phyloP scores from a whole-genome alignment of 345 rosid genomes.

The Reutealis trisperma region DNA sequence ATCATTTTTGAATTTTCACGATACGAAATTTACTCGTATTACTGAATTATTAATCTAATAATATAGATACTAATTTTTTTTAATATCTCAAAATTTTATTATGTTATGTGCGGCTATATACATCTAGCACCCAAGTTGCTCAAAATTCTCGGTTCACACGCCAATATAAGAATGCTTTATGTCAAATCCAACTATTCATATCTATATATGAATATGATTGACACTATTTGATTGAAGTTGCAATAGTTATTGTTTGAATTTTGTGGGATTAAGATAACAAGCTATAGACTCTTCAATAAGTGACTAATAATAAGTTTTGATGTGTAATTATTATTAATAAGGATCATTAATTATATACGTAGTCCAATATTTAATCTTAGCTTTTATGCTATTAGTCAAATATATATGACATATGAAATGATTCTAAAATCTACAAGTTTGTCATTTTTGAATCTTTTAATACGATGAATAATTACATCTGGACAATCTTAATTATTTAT shows the following conservation, averaged over 20 bases:
- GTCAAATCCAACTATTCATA: conserved; percentile 26
- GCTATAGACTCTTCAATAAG: neutral
- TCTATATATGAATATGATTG: too few species aligned
- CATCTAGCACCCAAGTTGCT: neutral
- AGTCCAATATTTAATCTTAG: neutral
- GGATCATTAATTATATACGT: neutral
- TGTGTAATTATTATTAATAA: neutral
- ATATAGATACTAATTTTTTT: too few species aligned
- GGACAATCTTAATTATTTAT: too few species aligned
- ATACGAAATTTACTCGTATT: too few species aligned
- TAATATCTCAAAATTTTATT: neutral
- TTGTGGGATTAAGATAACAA: neutral
- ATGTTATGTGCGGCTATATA: too few species aligned
- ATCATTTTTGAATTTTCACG: too few species aligned
- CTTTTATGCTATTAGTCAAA: neutral
- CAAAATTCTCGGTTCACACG: neutral
- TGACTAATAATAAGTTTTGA: too few species aligned
- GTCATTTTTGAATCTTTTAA: too few species aligned
- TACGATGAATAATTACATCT: too few species aligned
- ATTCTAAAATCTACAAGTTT: too few species aligned
- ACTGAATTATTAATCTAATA: too few species aligned
- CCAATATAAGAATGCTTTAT: conserved; percentile 4
- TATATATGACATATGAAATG: neutral
- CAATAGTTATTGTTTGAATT: conserved; percentile 19
- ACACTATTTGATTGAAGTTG: conserved; percentile 20